Evolutionary conservation across 2,329 filamentous ascomycete species (phyloP), one percentile per base, ranked within the genome.

Genomic region (Nothophaeocryptopus gaeumannii): DNA sequence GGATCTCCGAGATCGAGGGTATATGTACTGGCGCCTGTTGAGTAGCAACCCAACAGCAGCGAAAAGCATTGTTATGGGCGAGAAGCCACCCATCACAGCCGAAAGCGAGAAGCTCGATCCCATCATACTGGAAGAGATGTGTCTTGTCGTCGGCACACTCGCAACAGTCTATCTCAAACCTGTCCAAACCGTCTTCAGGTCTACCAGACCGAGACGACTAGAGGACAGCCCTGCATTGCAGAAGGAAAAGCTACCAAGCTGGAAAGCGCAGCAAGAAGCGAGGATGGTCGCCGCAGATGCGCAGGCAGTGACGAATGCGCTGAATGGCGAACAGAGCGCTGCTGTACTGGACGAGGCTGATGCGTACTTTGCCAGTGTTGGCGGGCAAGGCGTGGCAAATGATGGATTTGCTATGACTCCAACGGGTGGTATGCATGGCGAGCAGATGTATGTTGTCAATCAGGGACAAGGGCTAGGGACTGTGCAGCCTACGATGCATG

Each of bases 1-100:
- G 0, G 93, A 99, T 70, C 81, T 99, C 26, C 85, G 93, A 56
- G 93, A 99, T 69, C 80, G 93, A 62, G 93, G 93, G 0, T 99
- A 96, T 75, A 97, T 99, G 91, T 99, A 99, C 76, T 99, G 93
- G 93, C 88, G 93, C 4, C 79, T 99, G 11, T 79, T 99, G 1
- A 96, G 90, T 1, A 95, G 90, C 0, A 91, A 96, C 67, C 92
- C 95, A 60, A 84, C 85, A 42, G 83, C 86, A 0, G 93, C 93
- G 2, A 93, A 88, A 67, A 77, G 84, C 55, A 83, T 99, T 44
- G 91, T 99, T 58, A 97, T 99, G 92, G 92, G 93, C 52, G 88
- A 95, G 60, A 99, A 99, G 69, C 93, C 93, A 5, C 82, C 92
- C 7, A 97, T 99, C 70, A 96, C 91, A 1, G 92, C 93, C 31